Conservation (phyloP, 2,329 filamentous ascomycete species). For the Venturia aucupariae region DNA sequence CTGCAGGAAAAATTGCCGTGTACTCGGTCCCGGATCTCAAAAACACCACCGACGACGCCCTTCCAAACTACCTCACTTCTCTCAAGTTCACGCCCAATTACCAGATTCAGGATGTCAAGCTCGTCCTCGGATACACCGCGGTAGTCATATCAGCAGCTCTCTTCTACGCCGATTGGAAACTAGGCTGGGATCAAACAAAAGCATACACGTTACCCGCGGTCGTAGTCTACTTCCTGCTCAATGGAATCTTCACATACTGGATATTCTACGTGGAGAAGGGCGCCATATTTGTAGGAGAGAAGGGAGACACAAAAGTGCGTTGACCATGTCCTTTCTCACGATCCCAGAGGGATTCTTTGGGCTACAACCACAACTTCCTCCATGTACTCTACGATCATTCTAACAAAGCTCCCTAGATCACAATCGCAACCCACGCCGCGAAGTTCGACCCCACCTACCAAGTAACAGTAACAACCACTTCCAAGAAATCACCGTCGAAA, state of each 20-base stretch:
- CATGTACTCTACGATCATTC: not conserved
- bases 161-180: slow-evolving; percentile 85
- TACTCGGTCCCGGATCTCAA: slow-evolving; percentile 77
- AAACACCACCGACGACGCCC: slow-evolving; percentile 90
- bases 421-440: slow-evolving; percentile 55
- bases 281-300: slow-evolving; percentile 68
- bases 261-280: slow-evolving; percentile 74
- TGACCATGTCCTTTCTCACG: not conserved
- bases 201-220: slow-evolving; percentile 73
- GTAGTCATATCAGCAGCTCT: slow-evolving; percentile 72
- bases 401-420: slow-evolving; percentile 45
- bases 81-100: slow-evolving; percentile 80
- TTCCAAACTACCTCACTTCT: slow-evolving; percentile 85
- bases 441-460: slow-evolving; percentile 74
- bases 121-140: slow-evolving; percentile 72
- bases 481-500: slow-evolving; percentile 22
- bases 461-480: slow-evolving; percentile 52
- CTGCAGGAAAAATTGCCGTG: slow-evolving; percentile 33
- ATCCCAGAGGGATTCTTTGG: not conserved
- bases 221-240: slow-evolving; percentile 67
- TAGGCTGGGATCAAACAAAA: slow-evolving; percentile 83
- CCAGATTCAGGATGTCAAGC: slow-evolving; percentile 68
- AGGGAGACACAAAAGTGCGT: slow-evolving; percentile 54
- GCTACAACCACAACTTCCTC: not conserved
- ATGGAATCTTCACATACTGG: slow-evolving; percentile 73